phyloP scores from a whole-genome alignment of 129 eudicot genomes.

The Escallonia herrerae region DNA sequence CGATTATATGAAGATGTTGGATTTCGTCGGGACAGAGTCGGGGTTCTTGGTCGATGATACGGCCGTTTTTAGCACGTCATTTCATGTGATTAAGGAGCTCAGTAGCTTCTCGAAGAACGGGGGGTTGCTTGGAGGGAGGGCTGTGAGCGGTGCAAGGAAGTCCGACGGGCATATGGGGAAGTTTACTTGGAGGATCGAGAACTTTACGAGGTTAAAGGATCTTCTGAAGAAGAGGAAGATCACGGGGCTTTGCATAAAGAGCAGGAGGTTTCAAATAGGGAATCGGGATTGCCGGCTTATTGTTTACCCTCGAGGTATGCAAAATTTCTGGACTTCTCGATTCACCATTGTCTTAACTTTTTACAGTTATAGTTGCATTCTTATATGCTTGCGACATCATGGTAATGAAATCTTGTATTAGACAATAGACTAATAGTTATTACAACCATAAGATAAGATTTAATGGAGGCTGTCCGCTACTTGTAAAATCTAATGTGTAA shows the following conservation, averaged over 20 bases:
- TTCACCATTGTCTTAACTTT: background rate
- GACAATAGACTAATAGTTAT: too few species aligned
- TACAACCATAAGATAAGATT: too few species aligned
- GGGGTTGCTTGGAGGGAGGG: conserved; percentile 54
- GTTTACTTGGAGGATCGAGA: conserved; percentile 92
- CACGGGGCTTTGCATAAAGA: conserved; percentile 96
- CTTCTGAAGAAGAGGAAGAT: conserved; percentile 95
- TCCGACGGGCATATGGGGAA: conserved; percentile 90
- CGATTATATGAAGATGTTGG: conserved; percentile 92
- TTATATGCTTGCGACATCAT: too few species aligned
- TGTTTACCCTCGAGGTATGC: conserved; percentile 95
- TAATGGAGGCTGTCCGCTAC: too few species aligned
- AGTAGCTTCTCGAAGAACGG: conserved; percentile 67
- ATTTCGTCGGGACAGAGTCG: conserved; percentile 50
- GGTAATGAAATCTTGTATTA: too few species aligned
- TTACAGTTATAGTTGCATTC: background rate
- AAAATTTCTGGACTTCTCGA: conserved; percentile 7
- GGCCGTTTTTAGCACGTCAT: conserved; percentile 88
- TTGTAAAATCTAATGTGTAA: background rate
- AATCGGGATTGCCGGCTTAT: conserved; percentile 95
- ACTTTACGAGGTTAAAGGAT: conserved; percentile 88
- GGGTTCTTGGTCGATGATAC: conserved; percentile 91
- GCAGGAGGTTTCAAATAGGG: conserved; percentile 97
- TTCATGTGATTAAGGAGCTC: conserved; percentile 89
- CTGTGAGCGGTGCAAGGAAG: conserved; percentile 55